Evolutionary conservation across 1,284 basidiomycete species (phyloP), one percentile per base, ranked within the genome.

Genomic region (Meira miltonrushii): DNA sequence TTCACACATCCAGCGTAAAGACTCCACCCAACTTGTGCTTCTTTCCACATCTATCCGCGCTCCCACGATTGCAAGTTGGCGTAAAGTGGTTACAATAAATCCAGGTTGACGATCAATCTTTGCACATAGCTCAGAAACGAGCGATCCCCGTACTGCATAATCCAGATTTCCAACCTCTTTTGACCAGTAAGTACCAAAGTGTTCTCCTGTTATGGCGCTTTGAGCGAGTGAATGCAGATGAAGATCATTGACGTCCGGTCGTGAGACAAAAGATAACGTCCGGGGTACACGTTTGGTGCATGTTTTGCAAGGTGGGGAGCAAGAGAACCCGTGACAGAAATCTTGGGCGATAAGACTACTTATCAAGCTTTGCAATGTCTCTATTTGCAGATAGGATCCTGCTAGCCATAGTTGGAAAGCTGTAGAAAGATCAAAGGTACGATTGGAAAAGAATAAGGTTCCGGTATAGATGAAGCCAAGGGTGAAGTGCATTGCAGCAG

Each of bases 391-490:
- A 78, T 93, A 96, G 17, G 84, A 82, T 2, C 92, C 87, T 0
- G 90, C 86, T 33, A 87, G 85, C 80, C 92, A 86, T 69, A 97
- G 90, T 61, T 89, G 85, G 76, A 97, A 91, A 0, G 90, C 89
- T 13, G 92, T 97, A 49, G 87, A 83, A 61, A 97, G 85, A 80
- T 97, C 92, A 78, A 92, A 95, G 0, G 89, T 88, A 17, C 94
- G 84, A 72, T 95, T 90, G 2, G 90, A 92, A 76, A 96, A 95
- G 49, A 88, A 83, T 53, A 98, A 86, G 6, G 91, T 93, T 46
- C 94, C 94, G 11, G 92, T 91, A 75, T 97, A 97, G 55, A 93
- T 84, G 79, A 88, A 93, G 13, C 93, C 93, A 28, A 98, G 85
- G 25, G 91, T 90, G 75, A 97, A 97, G 78, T 96, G 92, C 2